These are phyloP conservation scores for Solanum microdontum DNA, from an alignment of 257 asterid genomes.

Conservation along the genomic window DNA sequence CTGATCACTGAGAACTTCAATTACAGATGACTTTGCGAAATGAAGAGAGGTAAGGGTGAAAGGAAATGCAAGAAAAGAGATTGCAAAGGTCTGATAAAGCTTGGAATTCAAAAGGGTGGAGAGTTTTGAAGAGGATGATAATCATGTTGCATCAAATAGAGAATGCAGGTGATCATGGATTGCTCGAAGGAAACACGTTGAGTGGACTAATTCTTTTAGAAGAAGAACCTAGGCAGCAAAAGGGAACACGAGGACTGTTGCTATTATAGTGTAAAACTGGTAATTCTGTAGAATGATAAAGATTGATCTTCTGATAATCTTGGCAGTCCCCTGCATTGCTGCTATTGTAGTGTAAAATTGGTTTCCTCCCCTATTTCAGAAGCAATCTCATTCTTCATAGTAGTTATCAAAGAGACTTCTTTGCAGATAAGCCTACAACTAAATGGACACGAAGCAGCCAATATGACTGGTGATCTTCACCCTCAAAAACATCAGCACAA, in stretches of 20 bases:
- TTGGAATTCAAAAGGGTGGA: conserved; percentile 40
- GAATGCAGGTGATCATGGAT: conserved; percentile 34
- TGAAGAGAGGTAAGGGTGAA: conserved; percentile 53
- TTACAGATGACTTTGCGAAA: conserved; percentile 37
- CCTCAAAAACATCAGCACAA: too few species aligned
- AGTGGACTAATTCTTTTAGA: conserved; percentile 31
- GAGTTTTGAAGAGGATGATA: conserved; percentile 49
- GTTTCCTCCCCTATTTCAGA: not conserved
- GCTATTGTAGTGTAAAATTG: not conserved
- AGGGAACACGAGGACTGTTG: conserved; percentile 52
- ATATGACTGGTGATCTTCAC: too few species aligned
- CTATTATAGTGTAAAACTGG: conserved; percentile 45
- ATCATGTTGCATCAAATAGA: conserved; percentile 51
- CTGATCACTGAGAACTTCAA: conserved; percentile 16
- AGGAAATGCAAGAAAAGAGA: conserved; percentile 38
- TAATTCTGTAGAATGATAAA: conserved; percentile 45
- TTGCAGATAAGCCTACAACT: conserved; percentile 23
- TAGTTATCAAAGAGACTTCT: not conserved
- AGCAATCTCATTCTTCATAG: not conserved
- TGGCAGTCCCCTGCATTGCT: conserved; percentile 27
- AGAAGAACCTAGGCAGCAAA: conserved; percentile 46
- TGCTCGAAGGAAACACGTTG: conserved; percentile 23
- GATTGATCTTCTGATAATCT: conserved; percentile 53
- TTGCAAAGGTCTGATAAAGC: conserved; percentile 54
- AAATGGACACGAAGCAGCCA: not conserved